Evolutionary conservation across 768 basidiomycete genomes (phyloP), one percentile per base, ranked within the genome.

Genomic region (Hypholoma fasciculare): DNA sequence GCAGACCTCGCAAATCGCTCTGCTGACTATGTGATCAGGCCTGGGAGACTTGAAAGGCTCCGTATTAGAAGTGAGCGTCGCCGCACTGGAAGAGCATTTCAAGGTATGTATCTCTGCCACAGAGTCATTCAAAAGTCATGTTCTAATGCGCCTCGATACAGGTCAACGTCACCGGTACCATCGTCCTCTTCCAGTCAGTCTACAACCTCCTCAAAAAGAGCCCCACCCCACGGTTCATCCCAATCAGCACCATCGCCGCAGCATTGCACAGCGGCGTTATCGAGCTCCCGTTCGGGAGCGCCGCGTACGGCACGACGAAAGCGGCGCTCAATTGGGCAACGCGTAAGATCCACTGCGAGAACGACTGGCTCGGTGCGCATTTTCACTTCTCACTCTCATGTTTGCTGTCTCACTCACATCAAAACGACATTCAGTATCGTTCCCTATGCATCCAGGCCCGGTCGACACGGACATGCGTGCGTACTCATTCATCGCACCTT

Each of bases 301-400:
- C 36, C 13, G 43, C 43, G 6, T 53, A 53, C 39, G 44, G 27
- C 20, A 12, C 39, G 4, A 48, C 17, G 14, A 59, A 59, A 13
- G 46, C 44, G 11, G 51, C 47, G 7, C 43, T 59, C 4, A 51
- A 57, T n/a, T 52, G 56, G 49, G 40, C 27, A 1, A 50, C 56
- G 1, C 36, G 56, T 7, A 51, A 57, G 13, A 57, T 57, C 7
- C 56, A 57, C 20, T 57, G 43, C 20, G 56, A 44, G 8, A 57
- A 57, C 27, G 56, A 57, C 3, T 57, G 56, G 56, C 56, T 57
- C 6, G 38, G 51, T 52, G 20, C n/a, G 51, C 27, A 38, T 16
- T 52, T 2, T 52, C 9, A 2, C 26, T 19, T n/a, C n/a, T n/a
- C n/a, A n/a, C n/a, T n/a, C n/a, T n/a, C n/a, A n/a, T n/a, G n/a